Base-by-base conservation (phyloP, 1,284 basidiomycete species). In the Cutaneotrichosporon sp. region DNA sequence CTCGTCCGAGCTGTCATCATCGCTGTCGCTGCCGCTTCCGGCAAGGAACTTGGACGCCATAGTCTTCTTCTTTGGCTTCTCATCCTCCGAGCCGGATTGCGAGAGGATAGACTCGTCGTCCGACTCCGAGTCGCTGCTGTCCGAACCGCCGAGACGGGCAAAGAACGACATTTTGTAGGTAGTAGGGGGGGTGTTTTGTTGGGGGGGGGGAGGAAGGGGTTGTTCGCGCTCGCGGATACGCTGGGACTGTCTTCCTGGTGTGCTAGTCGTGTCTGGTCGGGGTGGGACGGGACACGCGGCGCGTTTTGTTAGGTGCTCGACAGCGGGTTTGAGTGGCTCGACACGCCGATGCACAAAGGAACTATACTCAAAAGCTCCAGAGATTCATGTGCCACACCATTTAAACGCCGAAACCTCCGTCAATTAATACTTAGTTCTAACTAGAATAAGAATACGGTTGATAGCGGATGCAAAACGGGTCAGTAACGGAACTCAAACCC, bases 51-150 rank as follows among this genome's bases (percentile, higher is more conserved):
- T 74, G 55, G 61, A 69, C 11, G 70, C 72, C 62, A 70, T 69
- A 21, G 59, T 57, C 59, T 69, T 70, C 65, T 67, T 69, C 57
- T 73, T 70, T 63, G 73, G 72, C 50, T 67, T 64, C 36, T 73
- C 75, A 62, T 79, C 76, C 47, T 71, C 71, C 46, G 73, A 75
- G 50, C 40, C 40, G 40, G 40, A 42, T 18, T 42, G 40, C 56
- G 77, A 78, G 52, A 73, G 68, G 69, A 78, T 74, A 65, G 77
- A 79, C 71, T 79, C 77, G 52, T 80, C 76, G 51, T 76, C 74
- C 11, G 75, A 75, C 60, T 76, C 77, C 22, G 72, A 71, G 56
- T 77, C 76, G 59, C 72, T 73, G 38, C 71, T 73, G 65, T 72
- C 66, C 36, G 59, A 61, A 46, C 74, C 70, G 72, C 75, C 70